Percentiles rank a stretch among this genome's conserved stretches.
Conservation (phyloP, 2,329 filamentous ascomycete species). For the Diplodia seriata region DNA sequence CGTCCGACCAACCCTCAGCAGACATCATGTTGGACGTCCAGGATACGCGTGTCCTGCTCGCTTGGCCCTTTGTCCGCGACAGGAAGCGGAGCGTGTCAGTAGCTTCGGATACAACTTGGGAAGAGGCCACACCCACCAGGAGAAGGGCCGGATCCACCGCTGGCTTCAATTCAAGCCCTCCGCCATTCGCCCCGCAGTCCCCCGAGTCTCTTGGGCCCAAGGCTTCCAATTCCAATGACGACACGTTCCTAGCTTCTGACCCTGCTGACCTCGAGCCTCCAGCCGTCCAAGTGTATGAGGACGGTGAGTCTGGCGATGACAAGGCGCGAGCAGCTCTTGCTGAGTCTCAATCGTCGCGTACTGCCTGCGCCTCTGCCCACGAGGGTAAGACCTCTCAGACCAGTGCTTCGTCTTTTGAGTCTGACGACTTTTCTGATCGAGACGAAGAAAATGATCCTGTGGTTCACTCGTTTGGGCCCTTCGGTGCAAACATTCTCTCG, state of each 20-base stretch:
- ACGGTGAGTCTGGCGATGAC: slow-evolving; percentile 44
- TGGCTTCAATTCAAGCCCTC: slow-evolving; percentile 65
- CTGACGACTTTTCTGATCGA: slow-evolving; percentile 72
- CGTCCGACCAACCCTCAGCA: slow-evolving; percentile 82
- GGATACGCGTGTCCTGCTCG: slow-evolving; percentile 85
- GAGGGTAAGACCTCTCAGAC: slow-evolving; percentile 40
- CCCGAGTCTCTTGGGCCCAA: slow-evolving; percentile 71
- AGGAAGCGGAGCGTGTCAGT: slow-evolving; percentile 28
- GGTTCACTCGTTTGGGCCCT: slow-evolving; percentile 89
- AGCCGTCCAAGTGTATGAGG: slow-evolving; percentile 48
- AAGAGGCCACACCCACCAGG: slow-evolving; percentile 64
- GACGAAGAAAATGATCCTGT: slow-evolving; percentile 93
- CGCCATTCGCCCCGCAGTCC: slow-evolving; percentile 70
- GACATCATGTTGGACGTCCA: slow-evolving; percentile 97
- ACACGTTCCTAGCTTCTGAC: slow-evolving; percentile 55
- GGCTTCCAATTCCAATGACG: slow-evolving; percentile 37
- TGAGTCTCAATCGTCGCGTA: slow-evolving; percentile 42
- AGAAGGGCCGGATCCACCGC: slow-evolving; percentile 40
- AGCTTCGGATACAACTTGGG: slow-evolving; percentile 66
- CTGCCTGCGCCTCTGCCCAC: slow-evolving; percentile 42
- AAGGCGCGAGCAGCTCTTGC: slow-evolving; percentile 37
- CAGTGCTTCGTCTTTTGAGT: slow-evolving; percentile 38
- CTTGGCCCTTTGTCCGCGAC: slow-evolving; percentile 72
- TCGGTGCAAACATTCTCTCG: slow-evolving; percentile 82
- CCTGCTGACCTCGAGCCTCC: slow-evolving; percentile 35